Base-by-base conservation (phyloP, 371 early-diverging fungal species). In the Aphelidium insulamus region DNA sequence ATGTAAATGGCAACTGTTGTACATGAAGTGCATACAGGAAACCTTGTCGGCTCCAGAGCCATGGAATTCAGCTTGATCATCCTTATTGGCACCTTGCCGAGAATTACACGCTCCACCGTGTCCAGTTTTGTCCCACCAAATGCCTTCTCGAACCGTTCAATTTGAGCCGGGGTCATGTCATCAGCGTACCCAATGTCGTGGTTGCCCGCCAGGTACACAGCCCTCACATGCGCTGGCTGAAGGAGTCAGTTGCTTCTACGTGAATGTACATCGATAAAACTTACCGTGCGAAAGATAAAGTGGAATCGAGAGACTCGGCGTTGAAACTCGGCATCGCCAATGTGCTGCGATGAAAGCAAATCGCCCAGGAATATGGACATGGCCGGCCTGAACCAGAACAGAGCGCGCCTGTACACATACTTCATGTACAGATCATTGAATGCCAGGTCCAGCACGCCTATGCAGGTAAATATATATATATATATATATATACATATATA, bases 161-260 rank as follows among this genome's bases (percentile, higher is more conserved):
- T 27, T 22, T 57, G 50, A 29, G 41, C 27, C 21, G 44, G 39
- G 18, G 44, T 46, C 7, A 58, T 59, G 23, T 63, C 64, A 20
- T 44, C 35, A 25, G 55, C 61, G 30, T 63, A 63, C 4, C 64
- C 64, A 38, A 63, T 62, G 27, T 63, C 64, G 33, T 63, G 64
- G 43, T 63, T 63, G 2, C 64, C 64, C 3, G 64, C 58, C 23
- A 63, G 27, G 28, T 53, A 54, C 28, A 52, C 17, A 9, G 17
- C 9, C 19, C n/a, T n/a, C n/a, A n/a, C n/a, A n/a, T n/a, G n/a
- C n/a, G n/a, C n/a, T n/a, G n/a, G n/a, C n/a, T n/a, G n/a, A n/a
- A n/a, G 37, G 34, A 36, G 37, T 10, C 21, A 25, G 34, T 44
- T 40, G 15, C 24, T 21, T 23, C 30, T 21, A n/a, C 20, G 32